Evolutionary conservation across 225 moss, liverwort and hornwort species (phyloP).

Genomic region (Lunularia cruciata): DNA sequence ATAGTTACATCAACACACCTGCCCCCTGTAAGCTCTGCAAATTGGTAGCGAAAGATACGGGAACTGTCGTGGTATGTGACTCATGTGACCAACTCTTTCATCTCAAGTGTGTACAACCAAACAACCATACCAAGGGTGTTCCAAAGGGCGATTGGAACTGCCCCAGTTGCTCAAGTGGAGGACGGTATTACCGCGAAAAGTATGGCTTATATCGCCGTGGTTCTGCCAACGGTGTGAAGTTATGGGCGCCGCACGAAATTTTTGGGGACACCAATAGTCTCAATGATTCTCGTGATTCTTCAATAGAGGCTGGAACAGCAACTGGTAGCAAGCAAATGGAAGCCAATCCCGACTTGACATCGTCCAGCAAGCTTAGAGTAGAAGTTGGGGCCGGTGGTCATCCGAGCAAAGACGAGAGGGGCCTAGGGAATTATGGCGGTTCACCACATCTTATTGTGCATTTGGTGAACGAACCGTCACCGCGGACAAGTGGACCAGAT

Average conservation of each 20-base stretch:
- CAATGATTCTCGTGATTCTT: slow-evolving; percentile 6
- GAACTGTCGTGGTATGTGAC: slow-evolving; percentile 73
- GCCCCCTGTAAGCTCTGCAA: slow-evolving; percentile 70
- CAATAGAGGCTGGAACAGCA: not conserved
- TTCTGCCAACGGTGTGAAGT: slow-evolving; percentile 41
- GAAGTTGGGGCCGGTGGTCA: slow-evolving; percentile 32
- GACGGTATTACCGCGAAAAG: slow-evolving; percentile 60
- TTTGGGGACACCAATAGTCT: slow-evolving; percentile 16
- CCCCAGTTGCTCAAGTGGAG: slow-evolving; percentile 59
- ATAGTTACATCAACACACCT: slow-evolving; percentile 59
- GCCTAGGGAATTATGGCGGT: slow-evolving; percentile 29
- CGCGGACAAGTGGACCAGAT: slow-evolving; percentile 19
- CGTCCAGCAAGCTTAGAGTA: slow-evolving; percentile 27
- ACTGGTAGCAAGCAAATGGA: slow-evolving; percentile 12
- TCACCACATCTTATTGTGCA: slow-evolving; percentile 52
- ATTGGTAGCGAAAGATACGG: slow-evolving; percentile 55
- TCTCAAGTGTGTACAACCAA: slow-evolving; percentile 67
- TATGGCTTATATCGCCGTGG: slow-evolving; percentile 72
- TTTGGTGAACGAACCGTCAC: slow-evolving; percentile 47
- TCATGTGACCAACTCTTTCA: slow-evolving; percentile 77
- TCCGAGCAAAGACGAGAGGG: slow-evolving; percentile 23
- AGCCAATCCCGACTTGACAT: not conserved
- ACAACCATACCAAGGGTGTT: slow-evolving; percentile 33
- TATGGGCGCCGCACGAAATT: slow-evolving; percentile 54
- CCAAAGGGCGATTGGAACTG: slow-evolving; percentile 88